These are phyloP conservation scores for Russula griseocarnosa DNA, from an alignment of 768 basidiomycete species.

Conservation along the genomic window DNA sequence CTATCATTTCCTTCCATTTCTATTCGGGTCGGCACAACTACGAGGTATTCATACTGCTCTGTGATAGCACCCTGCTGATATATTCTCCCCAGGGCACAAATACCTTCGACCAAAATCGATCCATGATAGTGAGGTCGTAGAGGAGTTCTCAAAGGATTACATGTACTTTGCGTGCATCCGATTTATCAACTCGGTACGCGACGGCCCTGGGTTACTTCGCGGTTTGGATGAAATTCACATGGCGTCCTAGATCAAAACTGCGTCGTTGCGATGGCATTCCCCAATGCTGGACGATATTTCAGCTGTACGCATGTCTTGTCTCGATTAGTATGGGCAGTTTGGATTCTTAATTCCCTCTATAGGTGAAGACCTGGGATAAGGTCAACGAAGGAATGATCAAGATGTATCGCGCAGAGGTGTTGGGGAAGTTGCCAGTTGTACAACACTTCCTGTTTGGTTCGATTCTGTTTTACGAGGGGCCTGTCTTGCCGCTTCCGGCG, in stretches of 20 bases:
- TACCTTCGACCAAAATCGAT: slow-evolving; percentile 89
- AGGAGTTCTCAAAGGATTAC: slow-evolving; percentile 88
- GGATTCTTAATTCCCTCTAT: neutral
- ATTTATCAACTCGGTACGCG: slow-evolving; percentile 86
- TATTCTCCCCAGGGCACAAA: slow-evolving; percentile 51
- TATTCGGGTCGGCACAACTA: slow-evolving; percentile 82
- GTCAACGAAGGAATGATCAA: slow-evolving; percentile 96
- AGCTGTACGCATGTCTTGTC: slow-evolving; percentile 44
- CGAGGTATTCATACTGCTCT: slow-evolving; percentile 37
- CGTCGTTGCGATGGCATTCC: slow-evolving; percentile 94
- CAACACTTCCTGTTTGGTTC: slow-evolving; percentile 96
- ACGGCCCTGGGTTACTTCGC: neutral
- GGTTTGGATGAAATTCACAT: neutral
- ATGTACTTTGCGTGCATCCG: slow-evolving; percentile 96
- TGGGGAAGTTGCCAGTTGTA: slow-evolving; percentile 91
- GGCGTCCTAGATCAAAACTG: slow-evolving; percentile 76
- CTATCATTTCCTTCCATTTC: slow-evolving; percentile 92
- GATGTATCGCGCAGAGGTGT: slow-evolving; percentile 95
- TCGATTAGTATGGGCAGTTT: too few relatives aligned
- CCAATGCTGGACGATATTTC: slow-evolving; percentile 99
- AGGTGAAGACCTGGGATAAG: slow-evolving; percentile 93
- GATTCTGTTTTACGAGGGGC: slow-evolving; percentile 65
- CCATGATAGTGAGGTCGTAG: slow-evolving; percentile 85
- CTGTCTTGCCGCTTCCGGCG: slow-evolving; percentile 39
- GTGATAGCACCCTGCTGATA: neutral